Conservation (phyloP, 2,329 filamentous ascomycete genomes). For the Ophiocordyceps camponoti-leonardi region DNA sequence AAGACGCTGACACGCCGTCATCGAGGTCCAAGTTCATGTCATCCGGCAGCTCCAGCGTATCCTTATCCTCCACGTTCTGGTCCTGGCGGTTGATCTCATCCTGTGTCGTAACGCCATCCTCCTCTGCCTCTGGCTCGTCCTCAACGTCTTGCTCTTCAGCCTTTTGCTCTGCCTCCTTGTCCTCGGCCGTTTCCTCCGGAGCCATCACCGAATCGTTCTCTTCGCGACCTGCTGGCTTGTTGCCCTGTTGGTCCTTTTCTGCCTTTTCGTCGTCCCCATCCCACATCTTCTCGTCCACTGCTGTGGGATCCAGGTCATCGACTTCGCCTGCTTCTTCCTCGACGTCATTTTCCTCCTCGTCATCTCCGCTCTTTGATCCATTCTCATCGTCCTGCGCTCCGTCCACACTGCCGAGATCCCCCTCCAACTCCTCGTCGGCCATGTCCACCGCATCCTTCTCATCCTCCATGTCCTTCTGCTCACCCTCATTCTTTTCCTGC, state of each 20-base stretch:
- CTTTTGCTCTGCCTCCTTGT: slow-evolving; percentile 23
- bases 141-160: slow-evolving; percentile 18
- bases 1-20: slow-evolving; percentile 39
- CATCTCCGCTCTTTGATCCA: slow-evolving; percentile 42
- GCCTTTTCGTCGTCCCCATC: slow-evolving; percentile 70
- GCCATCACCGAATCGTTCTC: slow-evolving; percentile 44
- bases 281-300: slow-evolving; percentile 98
- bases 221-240: slow-evolving; percentile 53
- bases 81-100: slow-evolving; percentile 45
- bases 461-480: slow-evolving; percentile 51
- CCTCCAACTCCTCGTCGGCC: slow-evolving; percentile 83
- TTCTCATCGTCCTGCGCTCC: slow-evolving; percentile 42
- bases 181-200: slow-evolving; percentile 39
- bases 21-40: slow-evolving; percentile 77
- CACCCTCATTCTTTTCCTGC: slow-evolving; percentile 58
- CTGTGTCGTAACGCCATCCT: slow-evolving; percentile 35
- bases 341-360: slow-evolving; percentile 55
- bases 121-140: slow-evolving; percentile 30
- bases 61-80: slow-evolving; percentile 64
- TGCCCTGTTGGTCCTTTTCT: slow-evolving; percentile 65
- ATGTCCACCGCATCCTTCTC: slow-evolving; percentile 81
- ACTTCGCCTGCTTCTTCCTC: slow-evolving; percentile 86
- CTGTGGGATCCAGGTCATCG: slow-evolving; percentile 73
- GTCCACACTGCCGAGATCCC: slow-evolving; percentile 54
- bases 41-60: slow-evolving; percentile 69